These are phyloP conservation scores for Meredithiella fracta DNA, from an alignment of 2,329 filamentous ascomycete species.

Conservation along the genomic window DNA sequence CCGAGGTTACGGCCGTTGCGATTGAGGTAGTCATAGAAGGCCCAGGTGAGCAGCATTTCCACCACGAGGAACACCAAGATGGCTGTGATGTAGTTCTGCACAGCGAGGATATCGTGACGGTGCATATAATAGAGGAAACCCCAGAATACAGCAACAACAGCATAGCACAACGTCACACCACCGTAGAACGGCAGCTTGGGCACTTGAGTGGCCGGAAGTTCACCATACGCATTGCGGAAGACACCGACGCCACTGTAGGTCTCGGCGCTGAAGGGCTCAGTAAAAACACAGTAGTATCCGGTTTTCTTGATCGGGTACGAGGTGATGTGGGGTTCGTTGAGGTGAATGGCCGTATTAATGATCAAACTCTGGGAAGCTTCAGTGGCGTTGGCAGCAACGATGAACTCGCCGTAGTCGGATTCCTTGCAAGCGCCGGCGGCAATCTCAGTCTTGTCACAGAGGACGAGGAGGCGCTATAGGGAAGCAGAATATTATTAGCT, in stretches of 20 bases:
- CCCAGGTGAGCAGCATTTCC: constrained; percentile 98
- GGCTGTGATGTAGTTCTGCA: constrained; percentile 97
- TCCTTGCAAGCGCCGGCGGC: constrained; percentile 54
- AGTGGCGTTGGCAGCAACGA: constrained; percentile 61
- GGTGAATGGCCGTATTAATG: constrained; percentile 62
- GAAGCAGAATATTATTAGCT: neutral
- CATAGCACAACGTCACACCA: constrained; percentile 83
- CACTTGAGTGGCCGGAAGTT: constrained; percentile 88
- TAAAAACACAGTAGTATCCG: constrained; percentile 89
- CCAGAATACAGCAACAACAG: constrained; percentile 75
- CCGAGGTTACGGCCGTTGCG: constrained; percentile 68
- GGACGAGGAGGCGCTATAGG: constrained; percentile 27
- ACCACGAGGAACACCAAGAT: constrained; percentile 87
- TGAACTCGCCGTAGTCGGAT: constrained; percentile 69
- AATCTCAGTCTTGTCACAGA: constrained; percentile 62
- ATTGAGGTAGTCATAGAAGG: constrained; percentile 93
- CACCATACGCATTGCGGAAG: constrained; percentile 91
- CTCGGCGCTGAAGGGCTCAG: constrained; percentile 48
- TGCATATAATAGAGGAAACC: constrained; percentile 91
- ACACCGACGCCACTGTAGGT: constrained; percentile 71
- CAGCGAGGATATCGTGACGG: constrained; percentile 81
- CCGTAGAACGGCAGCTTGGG: constrained; percentile 96
- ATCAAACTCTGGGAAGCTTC: constrained; percentile 55
- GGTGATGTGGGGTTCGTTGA: constrained; percentile 57
- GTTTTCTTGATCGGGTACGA: constrained; percentile 79